Evolutionary conservation across 805 yeast genomes (phyloP).

Genomic region (Limtongozyma cylindracea): DNA sequence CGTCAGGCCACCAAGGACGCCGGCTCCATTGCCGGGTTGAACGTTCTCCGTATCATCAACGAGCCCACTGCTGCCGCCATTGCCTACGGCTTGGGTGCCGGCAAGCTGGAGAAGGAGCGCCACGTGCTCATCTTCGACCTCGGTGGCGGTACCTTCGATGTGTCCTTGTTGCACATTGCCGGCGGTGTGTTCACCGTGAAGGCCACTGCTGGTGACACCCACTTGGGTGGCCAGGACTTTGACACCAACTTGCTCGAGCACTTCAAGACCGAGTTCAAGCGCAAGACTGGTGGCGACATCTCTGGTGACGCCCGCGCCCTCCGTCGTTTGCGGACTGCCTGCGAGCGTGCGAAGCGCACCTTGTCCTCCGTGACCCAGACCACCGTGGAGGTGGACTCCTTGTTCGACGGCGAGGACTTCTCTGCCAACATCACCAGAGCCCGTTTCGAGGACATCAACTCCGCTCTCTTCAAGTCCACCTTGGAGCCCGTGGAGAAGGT

Average conservation of each 20-base stretch:
- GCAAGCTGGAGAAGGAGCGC: conserved; percentile 16
- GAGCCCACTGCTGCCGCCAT: conserved; percentile 32
- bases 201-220: conserved; percentile 49
- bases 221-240: conserved; percentile 25
- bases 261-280: conserved; percentile 20
- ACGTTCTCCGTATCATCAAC: conserved; percentile 69
- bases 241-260: conserved; percentile 22
- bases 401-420: conserved; percentile 86
- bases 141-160: conserved; percentile 98
- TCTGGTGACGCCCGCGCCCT: conserved; percentile 21
- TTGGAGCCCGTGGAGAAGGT: conserved; percentile 93
- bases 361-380: conserved; percentile 89
- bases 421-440: conserved; percentile 92
- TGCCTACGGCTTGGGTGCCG: conserved; percentile 8
- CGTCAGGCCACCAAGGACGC: conserved; percentile 90
- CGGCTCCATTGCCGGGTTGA: conserved; percentile 77
- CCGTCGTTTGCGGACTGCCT: conserved; percentile 82
- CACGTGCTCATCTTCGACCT: conserved; percentile 80
- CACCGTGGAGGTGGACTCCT: conserved; percentile 87
- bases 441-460: conserved; percentile 89
- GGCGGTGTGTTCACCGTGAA: conserved; percentile 94
- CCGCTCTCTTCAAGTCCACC: conserved; percentile 82
- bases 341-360: conserved; percentile 95
- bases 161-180: conserved; percentile 70
- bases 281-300: conserved; percentile 19